Evolutionary conservation across 352 stramenopile genomes (phyloP).

Genomic region (Phytophthora citrophthora): DNA sequence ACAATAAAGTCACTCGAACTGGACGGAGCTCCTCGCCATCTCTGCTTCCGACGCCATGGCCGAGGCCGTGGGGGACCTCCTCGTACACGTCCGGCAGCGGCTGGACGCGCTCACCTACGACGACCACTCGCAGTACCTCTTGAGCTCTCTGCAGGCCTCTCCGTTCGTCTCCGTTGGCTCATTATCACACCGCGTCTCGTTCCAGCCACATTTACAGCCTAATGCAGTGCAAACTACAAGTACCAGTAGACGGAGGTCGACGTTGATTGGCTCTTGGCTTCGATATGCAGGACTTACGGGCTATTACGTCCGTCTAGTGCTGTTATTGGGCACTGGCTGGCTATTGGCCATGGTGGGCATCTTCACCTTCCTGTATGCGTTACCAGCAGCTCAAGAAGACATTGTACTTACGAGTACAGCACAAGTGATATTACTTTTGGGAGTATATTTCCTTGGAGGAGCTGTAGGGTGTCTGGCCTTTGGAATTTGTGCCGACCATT

Average conservation of each 20-base stretch:
- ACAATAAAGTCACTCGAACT: neutral
- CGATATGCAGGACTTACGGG: constrained; percentile 43
- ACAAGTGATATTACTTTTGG: constrained; percentile 38
- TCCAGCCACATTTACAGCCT: constrained; percentile 4
- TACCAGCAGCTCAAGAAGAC: constrained; percentile 30
- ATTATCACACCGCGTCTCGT: neutral
- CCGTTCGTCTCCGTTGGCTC: constrained; percentile 27
- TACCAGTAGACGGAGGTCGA: constrained; percentile 27
- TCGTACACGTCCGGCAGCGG: constrained; percentile 56
- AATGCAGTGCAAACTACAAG: constrained; percentile 6
- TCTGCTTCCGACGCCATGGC: constrained; percentile 16
- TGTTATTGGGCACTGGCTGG: constrained; percentile 59
- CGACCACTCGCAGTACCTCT: constrained; percentile 51
- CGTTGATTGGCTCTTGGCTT: constrained; percentile 25
- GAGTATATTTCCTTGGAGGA: constrained; percentile 52
- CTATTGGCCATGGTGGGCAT: constrained; percentile 49
- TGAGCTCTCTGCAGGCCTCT: constrained; percentile 41
- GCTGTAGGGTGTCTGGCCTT: constrained; percentile 55
- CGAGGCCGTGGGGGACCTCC: constrained; percentile 34
- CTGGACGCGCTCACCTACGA: constrained; percentile 63
- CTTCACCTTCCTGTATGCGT: constrained; percentile 44
- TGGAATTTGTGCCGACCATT: constrained; percentile 67
- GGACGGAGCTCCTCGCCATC: constrained; percentile 4
- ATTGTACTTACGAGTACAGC: constrained; percentile 32
- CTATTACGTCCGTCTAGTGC: constrained; percentile 53